A percentile compares a stretch with the other conserved stretches of the same genome.
Evolutionary conservation across 2,329 filamentous ascomycete species (phyloP).

Genomic region (Trichoderma simmonsii): DNA sequence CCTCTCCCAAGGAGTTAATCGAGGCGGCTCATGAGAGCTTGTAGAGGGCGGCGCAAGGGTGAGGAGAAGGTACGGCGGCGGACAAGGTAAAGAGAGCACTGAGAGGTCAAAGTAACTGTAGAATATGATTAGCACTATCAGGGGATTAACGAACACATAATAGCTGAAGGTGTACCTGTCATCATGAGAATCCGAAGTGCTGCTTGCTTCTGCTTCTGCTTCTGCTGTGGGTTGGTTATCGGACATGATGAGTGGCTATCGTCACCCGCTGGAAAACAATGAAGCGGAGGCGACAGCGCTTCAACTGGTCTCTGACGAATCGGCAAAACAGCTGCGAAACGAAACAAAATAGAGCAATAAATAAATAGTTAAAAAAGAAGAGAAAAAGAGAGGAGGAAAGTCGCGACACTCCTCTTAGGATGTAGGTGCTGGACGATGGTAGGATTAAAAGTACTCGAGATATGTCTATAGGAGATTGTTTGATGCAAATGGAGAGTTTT

Average conservation of each 20-base stretch:
- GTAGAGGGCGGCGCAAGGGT: slow-evolving; percentile 17
- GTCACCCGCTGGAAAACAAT: background rate
- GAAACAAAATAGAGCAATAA: background rate
- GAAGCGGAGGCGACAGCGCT: background rate
- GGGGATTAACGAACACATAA: too few species aligned
- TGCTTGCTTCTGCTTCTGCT: background rate
- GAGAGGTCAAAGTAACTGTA: slow-evolving; percentile 35
- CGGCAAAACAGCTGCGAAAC: background rate
- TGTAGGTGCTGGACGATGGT: background rate
- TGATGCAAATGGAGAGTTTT: background rate
- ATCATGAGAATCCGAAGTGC: slow-evolving; percentile 20
- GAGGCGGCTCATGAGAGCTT: background rate
- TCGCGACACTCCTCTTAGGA: background rate
- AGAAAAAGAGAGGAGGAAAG: background rate
- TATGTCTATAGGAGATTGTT: background rate
- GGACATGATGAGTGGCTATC: slow-evolving; percentile 23
- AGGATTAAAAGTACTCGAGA: background rate
- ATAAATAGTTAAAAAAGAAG: background rate
- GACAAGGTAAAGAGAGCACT: slow-evolving; percentile 17
- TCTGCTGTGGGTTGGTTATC: slow-evolving; percentile 4
- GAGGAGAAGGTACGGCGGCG: slow-evolving; percentile 24
- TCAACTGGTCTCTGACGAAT: background rate
- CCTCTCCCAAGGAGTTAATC: background rate
- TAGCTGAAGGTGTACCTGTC: slow-evolving; percentile 24
- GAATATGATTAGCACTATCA: background rate